phyloP scores from a whole-genome alignment of 176 grass and related monocot species.

The Echinochloa phyllopogon region DNA sequence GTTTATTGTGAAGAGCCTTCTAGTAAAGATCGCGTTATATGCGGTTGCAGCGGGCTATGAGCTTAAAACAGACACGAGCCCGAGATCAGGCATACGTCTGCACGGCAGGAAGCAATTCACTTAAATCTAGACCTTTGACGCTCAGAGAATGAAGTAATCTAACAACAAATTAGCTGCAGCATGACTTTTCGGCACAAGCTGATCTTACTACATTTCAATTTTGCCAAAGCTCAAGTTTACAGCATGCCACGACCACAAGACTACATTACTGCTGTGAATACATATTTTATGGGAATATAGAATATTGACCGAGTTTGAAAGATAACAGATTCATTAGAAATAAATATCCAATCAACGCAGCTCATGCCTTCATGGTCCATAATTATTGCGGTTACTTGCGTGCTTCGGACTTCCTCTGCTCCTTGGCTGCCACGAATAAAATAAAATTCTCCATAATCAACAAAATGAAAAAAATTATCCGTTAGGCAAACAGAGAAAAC shows the following conservation, averaged over 20 bases:
- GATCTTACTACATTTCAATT: slow-evolving; percentile 31
- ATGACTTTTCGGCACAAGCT: not conserved
- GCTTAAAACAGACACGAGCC: too few species aligned
- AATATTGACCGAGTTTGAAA: slow-evolving; percentile 41
- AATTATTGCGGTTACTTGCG: slow-evolving; percentile 54
- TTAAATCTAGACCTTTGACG: too few species aligned
- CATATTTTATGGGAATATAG: slow-evolving; percentile 51
- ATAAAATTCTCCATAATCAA: slow-evolving; percentile 7
- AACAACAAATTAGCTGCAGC: too few species aligned
- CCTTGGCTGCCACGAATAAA: slow-evolving; percentile 73
- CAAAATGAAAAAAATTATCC: not conserved
- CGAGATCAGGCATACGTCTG: too few species aligned
- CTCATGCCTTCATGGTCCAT: slow-evolving; percentile 33
- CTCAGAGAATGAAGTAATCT: too few species aligned
- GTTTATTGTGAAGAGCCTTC: too few species aligned
- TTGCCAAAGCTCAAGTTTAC: slow-evolving; percentile 43
- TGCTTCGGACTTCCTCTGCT: slow-evolving; percentile 77
- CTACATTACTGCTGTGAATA: slow-evolving; percentile 28
- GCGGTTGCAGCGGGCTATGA: too few species aligned
- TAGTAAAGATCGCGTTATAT: too few species aligned
- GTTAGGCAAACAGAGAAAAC: not conserved
- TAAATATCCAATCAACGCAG: slow-evolving; percentile 51
- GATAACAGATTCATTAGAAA: slow-evolving; percentile 37
- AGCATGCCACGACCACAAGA: slow-evolving; percentile 20
- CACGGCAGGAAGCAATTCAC: too few species aligned